phyloP scores from a whole-genome alignment of 2,329 filamentous ascomycete genomes.

The Xylariaceae sp. region DNA sequence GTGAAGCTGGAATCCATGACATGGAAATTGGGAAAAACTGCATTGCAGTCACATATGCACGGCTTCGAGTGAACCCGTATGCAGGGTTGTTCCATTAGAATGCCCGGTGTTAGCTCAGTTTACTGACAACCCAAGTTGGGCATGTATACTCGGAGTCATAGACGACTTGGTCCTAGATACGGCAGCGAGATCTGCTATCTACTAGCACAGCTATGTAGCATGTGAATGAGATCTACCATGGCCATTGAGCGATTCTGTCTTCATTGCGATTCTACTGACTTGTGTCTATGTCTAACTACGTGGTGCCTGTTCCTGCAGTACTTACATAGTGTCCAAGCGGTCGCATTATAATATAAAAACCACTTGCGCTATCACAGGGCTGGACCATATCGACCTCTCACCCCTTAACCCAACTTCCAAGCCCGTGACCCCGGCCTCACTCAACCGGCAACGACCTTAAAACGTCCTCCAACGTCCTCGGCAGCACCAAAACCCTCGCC shows the following conservation, averaged over 20 bases:
- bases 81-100: neutral
- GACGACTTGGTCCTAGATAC: neutral
- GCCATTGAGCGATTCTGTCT: neutral
- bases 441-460: constrained; percentile 5
- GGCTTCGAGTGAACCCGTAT: neutral
- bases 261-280: neutral
- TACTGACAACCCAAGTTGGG: neutral
- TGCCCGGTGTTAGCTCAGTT: neutral
- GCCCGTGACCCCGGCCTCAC: neutral
- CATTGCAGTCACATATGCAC: neutral
- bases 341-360: neutral
- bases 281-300: neutral
- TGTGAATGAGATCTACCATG: neutral
- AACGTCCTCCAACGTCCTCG: constrained; percentile 9
- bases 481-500: constrained; percentile 9
- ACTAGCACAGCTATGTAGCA: neutral
- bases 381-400: neutral
- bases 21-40: neutral
- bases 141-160: neutral
- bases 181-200: neutral
- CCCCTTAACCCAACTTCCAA: neutral
- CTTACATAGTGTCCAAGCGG: neutral
- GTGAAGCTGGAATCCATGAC: neutral
- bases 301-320: neutral
- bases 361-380: neutral